Conservation (phyloP, 1,139 yeast species). For the Hanseniaspora uvarum region DNA sequence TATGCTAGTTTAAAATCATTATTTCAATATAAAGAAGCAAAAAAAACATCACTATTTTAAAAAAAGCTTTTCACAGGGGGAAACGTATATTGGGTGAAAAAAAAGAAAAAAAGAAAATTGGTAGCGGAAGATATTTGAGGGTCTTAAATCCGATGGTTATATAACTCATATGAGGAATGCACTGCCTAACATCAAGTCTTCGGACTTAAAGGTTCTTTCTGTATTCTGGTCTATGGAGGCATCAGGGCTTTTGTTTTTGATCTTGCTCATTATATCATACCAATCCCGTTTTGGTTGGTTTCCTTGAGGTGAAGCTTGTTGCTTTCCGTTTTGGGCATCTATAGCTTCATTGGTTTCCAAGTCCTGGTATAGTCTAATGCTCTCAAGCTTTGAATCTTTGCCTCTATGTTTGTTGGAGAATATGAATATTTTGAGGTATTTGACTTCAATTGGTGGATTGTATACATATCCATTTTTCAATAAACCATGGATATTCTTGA, state of each 20-base stretch:
- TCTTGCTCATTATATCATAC: not conserved
- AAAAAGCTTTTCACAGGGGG: too few relatives aligned
- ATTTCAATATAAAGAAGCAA: too few relatives aligned
- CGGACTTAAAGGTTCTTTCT: not conserved
- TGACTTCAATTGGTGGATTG: constrained; percentile 51
- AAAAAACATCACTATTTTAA: too few relatives aligned
- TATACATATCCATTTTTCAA: constrained; percentile 9
- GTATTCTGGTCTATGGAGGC: too few relatives aligned
- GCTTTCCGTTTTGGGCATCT: not conserved
- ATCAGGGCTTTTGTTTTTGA: not conserved
- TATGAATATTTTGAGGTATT: constrained; percentile 57
- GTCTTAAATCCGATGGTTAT: not conserved
- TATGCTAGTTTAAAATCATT: too few relatives aligned
- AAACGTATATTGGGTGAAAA: too few relatives aligned
- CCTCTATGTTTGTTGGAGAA: constrained; percentile 89
- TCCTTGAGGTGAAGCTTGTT: not conserved
- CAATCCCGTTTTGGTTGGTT: not conserved
- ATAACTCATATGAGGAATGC: not conserved
- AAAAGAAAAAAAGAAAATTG: not conserved
- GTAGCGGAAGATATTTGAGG: not conserved
- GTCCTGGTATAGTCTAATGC: constrained; percentile 45
- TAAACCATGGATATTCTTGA: not conserved
- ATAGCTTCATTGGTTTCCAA: constrained; percentile 6
- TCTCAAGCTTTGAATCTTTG: constrained; percentile 83
- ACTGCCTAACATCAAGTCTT: not conserved